Percentiles rank a stretch among this genome's conserved stretches.
Conservation (phyloP, 352 stramenopile genomes). For the Paralagenidium karlingii region DNA sequence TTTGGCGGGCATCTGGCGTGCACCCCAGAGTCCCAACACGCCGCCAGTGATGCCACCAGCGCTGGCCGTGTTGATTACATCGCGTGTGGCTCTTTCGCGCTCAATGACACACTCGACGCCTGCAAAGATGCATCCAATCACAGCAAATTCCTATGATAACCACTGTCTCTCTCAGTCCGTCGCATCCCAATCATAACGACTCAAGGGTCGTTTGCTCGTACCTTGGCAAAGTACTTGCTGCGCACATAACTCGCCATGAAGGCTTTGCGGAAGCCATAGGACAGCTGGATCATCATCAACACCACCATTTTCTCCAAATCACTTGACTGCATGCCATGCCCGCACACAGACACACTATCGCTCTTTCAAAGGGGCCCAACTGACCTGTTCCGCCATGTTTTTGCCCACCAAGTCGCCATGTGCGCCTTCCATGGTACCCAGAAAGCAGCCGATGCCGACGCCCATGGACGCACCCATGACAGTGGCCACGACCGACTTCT, state of each 20-base stretch:
- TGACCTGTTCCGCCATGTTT: conserved; percentile 75
- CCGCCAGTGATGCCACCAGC: conserved; percentile 54
- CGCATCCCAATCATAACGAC: background rate
- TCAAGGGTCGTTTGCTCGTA: background rate
- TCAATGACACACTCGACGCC: conserved; percentile 77
- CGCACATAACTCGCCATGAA: conserved; percentile 59
- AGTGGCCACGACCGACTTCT: conserved; percentile 69
- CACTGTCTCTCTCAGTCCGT: background rate
- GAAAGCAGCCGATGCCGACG: conserved; percentile 70
- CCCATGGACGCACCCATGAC: conserved; percentile 63
- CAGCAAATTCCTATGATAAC: conserved; percentile 52
- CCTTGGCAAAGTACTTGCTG: conserved; percentile 82
- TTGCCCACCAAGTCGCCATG: conserved; percentile 75
- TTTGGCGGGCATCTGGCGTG: conserved; percentile 40
- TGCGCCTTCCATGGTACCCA: conserved; percentile 79
- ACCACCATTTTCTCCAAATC: too few species aligned
- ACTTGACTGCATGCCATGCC: too few species aligned
- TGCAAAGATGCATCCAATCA: conserved; percentile 70
- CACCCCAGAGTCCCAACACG: conserved; percentile 52
- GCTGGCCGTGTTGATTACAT: conserved; percentile 68
- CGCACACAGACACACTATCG: background rate
- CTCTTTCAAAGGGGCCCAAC: background rate
- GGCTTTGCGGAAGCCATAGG: conserved; percentile 77
- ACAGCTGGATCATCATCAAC: too few species aligned
- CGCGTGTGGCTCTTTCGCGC: conserved; percentile 59